phyloP scores from a whole-genome alignment of 495 filamentous ascomycete genomes.

The Melanomma pulvis-pyrius region DNA sequence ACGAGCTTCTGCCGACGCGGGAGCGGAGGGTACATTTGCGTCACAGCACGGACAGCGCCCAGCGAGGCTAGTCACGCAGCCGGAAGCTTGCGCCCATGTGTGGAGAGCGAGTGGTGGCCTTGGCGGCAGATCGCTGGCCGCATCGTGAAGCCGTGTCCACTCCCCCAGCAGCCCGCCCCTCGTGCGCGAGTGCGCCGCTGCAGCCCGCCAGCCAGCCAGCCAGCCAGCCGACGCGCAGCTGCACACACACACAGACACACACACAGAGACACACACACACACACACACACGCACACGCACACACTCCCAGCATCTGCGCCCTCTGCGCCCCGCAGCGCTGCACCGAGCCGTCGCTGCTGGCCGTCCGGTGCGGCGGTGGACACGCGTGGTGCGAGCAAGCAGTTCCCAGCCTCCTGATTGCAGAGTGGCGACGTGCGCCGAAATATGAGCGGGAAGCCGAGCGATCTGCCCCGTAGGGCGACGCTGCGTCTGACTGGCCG shows the following conservation, averaged over 20 bases:
- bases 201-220: conserved; percentile 7
- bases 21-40: conserved; percentile 38
- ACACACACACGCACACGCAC: neutral
- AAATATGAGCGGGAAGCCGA: conserved; percentile 20
- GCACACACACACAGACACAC: neutral
- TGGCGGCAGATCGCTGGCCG: conserved; percentile 3
- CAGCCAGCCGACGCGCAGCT: conserved; percentile 21
- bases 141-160: neutral
- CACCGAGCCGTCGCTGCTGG: no score
- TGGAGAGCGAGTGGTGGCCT: conserved; percentile 14
- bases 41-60: conserved; percentile 31
- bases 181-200: conserved; percentile 16
- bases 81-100: conserved; percentile 33
- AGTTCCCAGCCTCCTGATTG: conserved; percentile 15
- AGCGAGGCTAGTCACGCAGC: conserved; percentile 25
- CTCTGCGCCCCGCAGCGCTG: neutral
- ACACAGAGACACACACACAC: conserved; percentile 11
- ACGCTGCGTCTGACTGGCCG: conserved; percentile 32
- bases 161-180: conserved; percentile 12
- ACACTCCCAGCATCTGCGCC: neutral
- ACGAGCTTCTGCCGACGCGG: conserved; percentile 36
- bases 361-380: no score
- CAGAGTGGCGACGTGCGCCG: neutral
- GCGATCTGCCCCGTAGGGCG: conserved; percentile 31
- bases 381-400: neutral